Conservation (phyloP, 306 rosid genomes). For the Vigna trinervia region DNA sequence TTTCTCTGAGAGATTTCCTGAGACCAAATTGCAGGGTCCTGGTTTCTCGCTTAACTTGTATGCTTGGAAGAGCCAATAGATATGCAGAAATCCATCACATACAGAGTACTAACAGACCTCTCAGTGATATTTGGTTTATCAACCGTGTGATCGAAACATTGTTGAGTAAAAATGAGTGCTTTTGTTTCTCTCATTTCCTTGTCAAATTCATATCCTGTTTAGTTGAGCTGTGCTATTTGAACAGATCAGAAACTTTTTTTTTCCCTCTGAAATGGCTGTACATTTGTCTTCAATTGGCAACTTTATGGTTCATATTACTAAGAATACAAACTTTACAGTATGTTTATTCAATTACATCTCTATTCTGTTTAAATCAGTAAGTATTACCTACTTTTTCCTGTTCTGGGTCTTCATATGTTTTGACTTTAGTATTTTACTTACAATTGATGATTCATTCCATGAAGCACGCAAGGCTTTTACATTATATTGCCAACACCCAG, state of each 20-base stretch:
- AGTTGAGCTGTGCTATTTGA: slow-evolving; percentile 58
- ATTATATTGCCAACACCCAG: slow-evolving; percentile 19
- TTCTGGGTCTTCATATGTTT: slow-evolving; percentile 14
- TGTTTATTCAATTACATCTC: slow-evolving; percentile 21
- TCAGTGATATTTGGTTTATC: slow-evolving; percentile 64
- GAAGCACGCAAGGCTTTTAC: background rate
- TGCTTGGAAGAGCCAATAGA: slow-evolving; percentile 90
- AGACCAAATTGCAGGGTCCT: slow-evolving; percentile 64
- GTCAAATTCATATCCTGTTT: slow-evolving; percentile 46
- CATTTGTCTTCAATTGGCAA: slow-evolving; percentile 57
- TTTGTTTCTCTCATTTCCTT: slow-evolving; percentile 49
- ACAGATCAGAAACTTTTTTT: slow-evolving; percentile 53
- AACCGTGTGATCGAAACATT: slow-evolving; percentile 54
- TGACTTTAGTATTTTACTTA: background rate
- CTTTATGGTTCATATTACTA: slow-evolving; percentile 47
- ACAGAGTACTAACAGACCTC: slow-evolving; percentile 64
- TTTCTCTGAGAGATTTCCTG: slow-evolving; percentile 87
- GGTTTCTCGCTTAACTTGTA: slow-evolving; percentile 83
- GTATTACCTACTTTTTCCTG: slow-evolving; percentile 10
- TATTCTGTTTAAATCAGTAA: slow-evolving; percentile 4
- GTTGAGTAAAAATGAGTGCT: slow-evolving; percentile 50
- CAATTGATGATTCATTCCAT: slow-evolving; percentile 35
- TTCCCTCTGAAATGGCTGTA: slow-evolving; percentile 56
- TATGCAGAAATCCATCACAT: slow-evolving; percentile 47
- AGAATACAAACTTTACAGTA: slow-evolving; percentile 25